Evolutionary conservation across 768 basidiomycete genomes (phyloP), one percentile per base, ranked within the genome.

Genomic region (Cantharellus anzutake): DNA sequence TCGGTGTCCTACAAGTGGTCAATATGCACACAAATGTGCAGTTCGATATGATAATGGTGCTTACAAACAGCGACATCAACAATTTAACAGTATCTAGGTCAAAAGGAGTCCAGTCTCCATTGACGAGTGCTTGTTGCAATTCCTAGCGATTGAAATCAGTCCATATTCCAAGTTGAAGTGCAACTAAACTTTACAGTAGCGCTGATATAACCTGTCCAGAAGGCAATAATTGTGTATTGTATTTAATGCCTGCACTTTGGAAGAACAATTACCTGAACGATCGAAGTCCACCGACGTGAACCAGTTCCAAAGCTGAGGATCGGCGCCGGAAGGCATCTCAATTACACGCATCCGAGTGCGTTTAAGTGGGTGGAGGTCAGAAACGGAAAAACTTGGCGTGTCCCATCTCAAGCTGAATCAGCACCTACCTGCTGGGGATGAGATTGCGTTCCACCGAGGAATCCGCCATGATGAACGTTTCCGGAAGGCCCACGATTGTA

Each of bases 71-170:
- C 35, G 75, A 74, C 82, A 91, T 87, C 63, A 89, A 73, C 41
- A 89, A 75, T 73, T 86, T 88, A 69, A 89, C 83, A 35, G 87
- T 90, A 66, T 89, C 87, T 59, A 86, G 72, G 71, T 89, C 87
- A 66, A 90, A 90, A 3, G 82, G 85, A 86, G 58, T 16, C 84
- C 84, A 88, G 66, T 89, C 84, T 48, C 86, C 79, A 59, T 80
- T 73, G 35, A 78, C 71, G 51, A 80, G 64, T 14, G 72, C 78
- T 60, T 72, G 73, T 67, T 62, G 61, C 42, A 62, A 59, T 40
- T 62, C 61, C 44, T 48, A 11, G 11, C 35, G 14, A 7, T 48
- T 51, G 61, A 55, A 57, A 62, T 29, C 20, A 29, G 20, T 29
- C 20, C 20, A 29, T 29, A 29, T 29, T 29, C 20, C 20, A 29